phyloP scores from a whole-genome alignment of 1,284 basidiomycete species.

The Ceratobasidium sp. region DNA sequence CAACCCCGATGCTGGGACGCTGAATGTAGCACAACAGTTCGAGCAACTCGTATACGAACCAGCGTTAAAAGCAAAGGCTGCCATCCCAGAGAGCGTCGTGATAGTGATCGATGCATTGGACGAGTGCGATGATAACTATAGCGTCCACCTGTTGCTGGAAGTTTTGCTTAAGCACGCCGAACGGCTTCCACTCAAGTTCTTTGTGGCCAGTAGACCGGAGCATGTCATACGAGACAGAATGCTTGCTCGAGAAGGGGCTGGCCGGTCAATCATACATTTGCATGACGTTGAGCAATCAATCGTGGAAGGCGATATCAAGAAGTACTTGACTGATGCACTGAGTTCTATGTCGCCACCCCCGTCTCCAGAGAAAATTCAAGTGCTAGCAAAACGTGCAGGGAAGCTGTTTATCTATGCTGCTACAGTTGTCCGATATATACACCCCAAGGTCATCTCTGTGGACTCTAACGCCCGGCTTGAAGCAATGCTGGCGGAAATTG shows the following conservation, averaged over 20 bases:
- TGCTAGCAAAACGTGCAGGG: not conserved
- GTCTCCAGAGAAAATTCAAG: not conserved
- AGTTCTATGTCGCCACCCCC: not conserved
- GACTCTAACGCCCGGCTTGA: not conserved
- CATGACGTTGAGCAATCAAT: too few species aligned
- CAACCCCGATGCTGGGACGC: not conserved
- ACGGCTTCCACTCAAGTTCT: constrained; percentile 3
- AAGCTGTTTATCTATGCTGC: constrained; percentile 10
- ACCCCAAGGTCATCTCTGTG: not conserved
- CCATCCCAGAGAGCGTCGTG: not conserved
- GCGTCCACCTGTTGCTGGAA: not conserved
- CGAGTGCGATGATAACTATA: not conserved
- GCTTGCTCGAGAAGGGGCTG: not conserved
- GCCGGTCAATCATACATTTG: too few species aligned
- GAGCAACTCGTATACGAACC: not conserved
- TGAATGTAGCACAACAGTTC: not conserved
- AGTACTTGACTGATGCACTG: constrained; percentile 5
- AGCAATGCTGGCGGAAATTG: not conserved
- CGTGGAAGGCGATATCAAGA: constrained; percentile 11
- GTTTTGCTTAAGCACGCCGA: not conserved
- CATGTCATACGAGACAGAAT: not conserved
- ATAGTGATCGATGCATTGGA: constrained; percentile 20
- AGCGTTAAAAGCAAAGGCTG: not conserved
- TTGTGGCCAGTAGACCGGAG: constrained; percentile 17
- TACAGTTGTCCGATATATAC: constrained; percentile 1